Conservation (phyloP, 2,329 filamentous ascomycete species). For the Exophiala phaeomuriformis region DNA sequence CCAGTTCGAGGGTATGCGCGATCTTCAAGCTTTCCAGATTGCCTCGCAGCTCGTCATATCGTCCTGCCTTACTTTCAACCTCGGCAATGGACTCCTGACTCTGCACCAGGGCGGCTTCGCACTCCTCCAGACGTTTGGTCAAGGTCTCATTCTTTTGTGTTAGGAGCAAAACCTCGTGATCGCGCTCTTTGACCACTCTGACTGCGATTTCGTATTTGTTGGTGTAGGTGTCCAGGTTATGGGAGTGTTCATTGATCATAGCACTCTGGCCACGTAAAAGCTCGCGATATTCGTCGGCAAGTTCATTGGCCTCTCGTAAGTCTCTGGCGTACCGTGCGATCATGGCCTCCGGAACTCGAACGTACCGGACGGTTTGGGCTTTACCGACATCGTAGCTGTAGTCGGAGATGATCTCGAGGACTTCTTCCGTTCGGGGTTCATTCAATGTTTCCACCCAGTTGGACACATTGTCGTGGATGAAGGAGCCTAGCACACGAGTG, state of each 20-base stretch:
- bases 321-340: conserved; percentile 7
- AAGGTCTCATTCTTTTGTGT: conserved; percentile 12
- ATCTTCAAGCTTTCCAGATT: conserved; percentile 16
- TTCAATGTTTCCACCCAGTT: conserved; percentile 6
- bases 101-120: conserved; percentile 3
- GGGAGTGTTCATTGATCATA: conserved; percentile 16
- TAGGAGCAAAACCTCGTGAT: conserved; percentile 19
- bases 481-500: conserved; percentile 16
- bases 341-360: conserved; percentile 18
- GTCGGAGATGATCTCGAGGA: conserved; percentile 19
- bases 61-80: conserved; percentile 2
- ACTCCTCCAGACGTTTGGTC: conserved; percentile 7
- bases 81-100: conserved; percentile 2
- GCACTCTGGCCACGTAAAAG: conserved; percentile 10
- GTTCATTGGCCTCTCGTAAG: conserved; percentile 6
- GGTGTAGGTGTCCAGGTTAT: conserved; percentile 7
- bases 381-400: conserved; percentile 4
- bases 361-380: conserved; percentile 2
- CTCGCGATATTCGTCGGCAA: conserved; percentile 14
- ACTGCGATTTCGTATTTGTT: conserved; percentile 11
- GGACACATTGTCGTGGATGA: conserved; percentile 15
- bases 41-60: conserved; percentile 17
- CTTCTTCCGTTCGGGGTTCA: conserved; percentile 15
- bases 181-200: conserved; percentile 10
- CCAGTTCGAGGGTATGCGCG: conserved; percentile 17